A percentile compares a stretch with the other conserved stretches of the same genome.
Conservation (phyloP, 2,329 filamentous ascomycete species). For the Clonostachys byssicola region DNA sequence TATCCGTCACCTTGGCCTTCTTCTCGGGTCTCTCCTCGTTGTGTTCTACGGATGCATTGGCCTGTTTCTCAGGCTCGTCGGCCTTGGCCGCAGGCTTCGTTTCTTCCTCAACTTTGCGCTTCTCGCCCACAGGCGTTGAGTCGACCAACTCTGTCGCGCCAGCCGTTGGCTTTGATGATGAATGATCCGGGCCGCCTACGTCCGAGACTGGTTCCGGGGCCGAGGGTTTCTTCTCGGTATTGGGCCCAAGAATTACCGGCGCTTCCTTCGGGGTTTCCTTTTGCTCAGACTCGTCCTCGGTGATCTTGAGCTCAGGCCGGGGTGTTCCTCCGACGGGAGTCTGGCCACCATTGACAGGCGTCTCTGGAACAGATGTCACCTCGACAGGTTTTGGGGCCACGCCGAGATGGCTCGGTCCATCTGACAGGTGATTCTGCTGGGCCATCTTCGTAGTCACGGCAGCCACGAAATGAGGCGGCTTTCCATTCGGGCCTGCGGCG, state of each 20-base stretch:
- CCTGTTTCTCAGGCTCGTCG: slow-evolving; percentile 5
- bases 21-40: slow-evolving; percentile 4
- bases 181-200: neutral
- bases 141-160: neutral
- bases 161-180: neutral
- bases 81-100: slow-evolving; percentile 1
- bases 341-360: slow-evolving; percentile 20
- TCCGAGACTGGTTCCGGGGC: neutral
- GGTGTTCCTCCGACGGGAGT: slow-evolving; percentile 28
- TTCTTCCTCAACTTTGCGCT: slow-evolving; percentile 33
- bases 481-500: neutral
- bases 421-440: no score
- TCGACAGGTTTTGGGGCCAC: slow-evolving; percentile 25
- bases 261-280: slow-evolving; percentile 10
- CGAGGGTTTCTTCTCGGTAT: slow-evolving; percentile 6
- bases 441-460: no score
- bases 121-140: slow-evolving; percentile 14
- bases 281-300: slow-evolving; percentile 14
- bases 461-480: no score
- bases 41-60: neutral
- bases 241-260: slow-evolving; percentile 2
- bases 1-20: slow-evolving; percentile 22
- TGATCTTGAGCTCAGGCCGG: slow-evolving; percentile 24
- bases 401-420: neutral
- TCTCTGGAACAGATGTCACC: slow-evolving; percentile 26